phyloP scores from a whole-genome alignment of 148 eudicot genomes.

The Polygonum aviculare region DNA sequence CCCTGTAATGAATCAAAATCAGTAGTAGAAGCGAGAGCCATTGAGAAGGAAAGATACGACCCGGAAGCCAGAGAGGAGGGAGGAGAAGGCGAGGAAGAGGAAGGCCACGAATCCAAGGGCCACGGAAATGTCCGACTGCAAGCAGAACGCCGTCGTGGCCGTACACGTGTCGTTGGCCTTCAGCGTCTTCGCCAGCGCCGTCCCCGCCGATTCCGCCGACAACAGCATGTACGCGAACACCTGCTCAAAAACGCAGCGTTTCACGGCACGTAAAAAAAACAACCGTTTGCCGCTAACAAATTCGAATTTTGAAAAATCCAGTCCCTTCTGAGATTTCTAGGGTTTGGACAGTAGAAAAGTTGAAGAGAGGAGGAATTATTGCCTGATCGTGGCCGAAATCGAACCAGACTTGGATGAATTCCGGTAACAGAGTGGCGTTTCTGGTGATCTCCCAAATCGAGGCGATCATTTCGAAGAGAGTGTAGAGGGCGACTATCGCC shows the following conservation, averaged over 20 bases:
- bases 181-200: slow-evolving; percentile 46
- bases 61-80: slow-evolving; percentile 77
- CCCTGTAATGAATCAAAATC: background rate
- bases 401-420: slow-evolving; percentile 70
- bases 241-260: slow-evolving; percentile 23
- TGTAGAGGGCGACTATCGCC: slow-evolving; percentile 59
- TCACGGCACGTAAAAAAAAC: background rate
- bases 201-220: slow-evolving; percentile 69
- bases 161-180: slow-evolving; percentile 45
- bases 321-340: background rate
- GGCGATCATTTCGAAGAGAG: slow-evolving; percentile 69
- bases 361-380: background rate
- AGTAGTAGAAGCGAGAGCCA: slow-evolving; percentile 65
- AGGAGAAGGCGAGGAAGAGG: slow-evolving; percentile 49
- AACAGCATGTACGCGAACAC: slow-evolving; percentile 62
- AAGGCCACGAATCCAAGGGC: slow-evolving; percentile 79
- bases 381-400: slow-evolving; percentile 92
- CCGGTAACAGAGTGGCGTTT: slow-evolving; percentile 57
- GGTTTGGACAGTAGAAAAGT: background rate
- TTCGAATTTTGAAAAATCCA: background rate
- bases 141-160: slow-evolving; percentile 41
- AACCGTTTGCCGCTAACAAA: background rate
- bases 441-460: slow-evolving; percentile 72
- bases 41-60: slow-evolving; percentile 59
- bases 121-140: slow-evolving; percentile 62